Evolutionary conservation across 2,329 filamentous ascomycete genomes (phyloP).

Genomic region (Capronia epimyces): DNA sequence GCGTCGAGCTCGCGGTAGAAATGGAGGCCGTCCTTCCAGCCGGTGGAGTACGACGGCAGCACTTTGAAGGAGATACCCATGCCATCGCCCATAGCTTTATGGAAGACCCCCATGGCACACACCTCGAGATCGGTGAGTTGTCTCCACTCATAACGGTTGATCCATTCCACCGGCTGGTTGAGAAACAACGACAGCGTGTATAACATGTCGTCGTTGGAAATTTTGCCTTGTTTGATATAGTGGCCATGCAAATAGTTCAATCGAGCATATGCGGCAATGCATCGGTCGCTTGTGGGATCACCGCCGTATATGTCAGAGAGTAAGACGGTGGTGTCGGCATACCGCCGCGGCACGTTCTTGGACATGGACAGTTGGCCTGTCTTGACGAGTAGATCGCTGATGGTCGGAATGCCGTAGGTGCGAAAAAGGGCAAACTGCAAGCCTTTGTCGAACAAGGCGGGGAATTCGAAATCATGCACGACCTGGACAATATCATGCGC

Average conservation of each 20-base stretch:
- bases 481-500: slow-evolving; percentile 24
- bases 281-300: slow-evolving; percentile 36
- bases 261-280: slow-evolving; percentile 52
- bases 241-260: slow-evolving; percentile 59
- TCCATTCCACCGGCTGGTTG: slow-evolving; percentile 59
- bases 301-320: slow-evolving; percentile 46
- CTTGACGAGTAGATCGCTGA: slow-evolving; percentile 46
- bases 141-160: slow-evolving; percentile 65
- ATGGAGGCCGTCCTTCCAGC: slow-evolving; percentile 44
- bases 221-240: slow-evolving; percentile 55
- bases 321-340: slow-evolving; percentile 48
- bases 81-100: slow-evolving; percentile 62
- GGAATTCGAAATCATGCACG: slow-evolving; percentile 25
- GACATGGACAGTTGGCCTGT: slow-evolving; percentile 47
- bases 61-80: slow-evolving; percentile 54
- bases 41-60: slow-evolving; percentile 36
- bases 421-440: slow-evolving; percentile 32
- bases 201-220: slow-evolving; percentile 58
- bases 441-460: slow-evolving; percentile 26
- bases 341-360: slow-evolving; percentile 49
- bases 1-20: slow-evolving; percentile 43
- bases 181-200: slow-evolving; percentile 63
- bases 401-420: slow-evolving; percentile 54
- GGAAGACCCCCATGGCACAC: slow-evolving; percentile 58
- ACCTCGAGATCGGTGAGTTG: slow-evolving; percentile 59